Evolutionary conservation across 2,329 filamentous ascomycete species (phyloP), one percentile per base, ranked within the genome.

Genomic region (Aspergillus fumigatiaffinis): DNA sequence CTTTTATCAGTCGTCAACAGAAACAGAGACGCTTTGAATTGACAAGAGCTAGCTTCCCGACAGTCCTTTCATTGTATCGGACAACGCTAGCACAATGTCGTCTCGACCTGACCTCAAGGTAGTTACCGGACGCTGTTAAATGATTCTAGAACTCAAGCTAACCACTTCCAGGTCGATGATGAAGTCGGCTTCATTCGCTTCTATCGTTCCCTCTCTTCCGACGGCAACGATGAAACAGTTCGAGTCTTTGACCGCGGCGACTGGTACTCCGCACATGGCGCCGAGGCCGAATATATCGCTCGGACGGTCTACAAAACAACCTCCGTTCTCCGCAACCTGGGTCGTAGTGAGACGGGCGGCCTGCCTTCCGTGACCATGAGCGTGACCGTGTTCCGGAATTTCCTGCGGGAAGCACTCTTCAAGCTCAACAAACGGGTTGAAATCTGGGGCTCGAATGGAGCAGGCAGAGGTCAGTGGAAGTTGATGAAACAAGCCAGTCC

Each of bases 111-210:
- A 90, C 71, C 74, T 90, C 52, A 90, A 89, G 83, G 87, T 88
- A 73, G 44, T 57, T 50, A 12, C 21, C 42, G 2, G 17, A 26
- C 17, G 2, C 29, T 7, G 6, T 23, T 35, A 28, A 23, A 3
- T n/a, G 10, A 50, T 28, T 55, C 41, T 52, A 32, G 46, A 38
- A 51, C 41, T 28, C 44, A 52, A n/a, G 59, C 60, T 63, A 46
- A 59, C 9, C 38, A 49, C 44, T 54, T 54, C 23, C 41, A 92
- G 89, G 91, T 97, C 72, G 95, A 99, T 70, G 94, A 99, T 72
- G 94, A 99, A 80, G 87, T 88, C 70, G 92, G 93, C 65, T 99
- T 99, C 81, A 97, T 97, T 78, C 91, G 88, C 66, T 96, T 92
- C 79, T 99, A 95, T 81, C 93, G 93, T 67, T 88, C 87, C n/a